A percentile compares a stretch with the other conserved stretches of the same genome.
These are phyloP conservation scores for Lactarius akahatsu DNA, from an alignment of 768 basidiomycete species.

Conservation along the genomic window DNA sequence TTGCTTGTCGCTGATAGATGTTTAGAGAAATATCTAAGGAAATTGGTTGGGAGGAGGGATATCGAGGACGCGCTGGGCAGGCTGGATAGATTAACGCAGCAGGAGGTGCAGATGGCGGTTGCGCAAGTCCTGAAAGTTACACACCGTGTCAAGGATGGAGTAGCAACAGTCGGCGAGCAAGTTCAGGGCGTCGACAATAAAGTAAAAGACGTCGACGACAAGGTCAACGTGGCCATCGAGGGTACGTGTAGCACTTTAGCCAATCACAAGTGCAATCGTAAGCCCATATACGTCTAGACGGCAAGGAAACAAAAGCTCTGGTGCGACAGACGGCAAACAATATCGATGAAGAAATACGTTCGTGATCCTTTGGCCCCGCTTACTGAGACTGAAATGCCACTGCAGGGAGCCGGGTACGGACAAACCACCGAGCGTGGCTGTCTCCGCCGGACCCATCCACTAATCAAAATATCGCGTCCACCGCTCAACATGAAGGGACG, in stretches of 20 bases:
- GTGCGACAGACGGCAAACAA: too few relatives aligned
- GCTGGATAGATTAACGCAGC: too few relatives aligned
- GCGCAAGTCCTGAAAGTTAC: too few relatives aligned
- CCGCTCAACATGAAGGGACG: not conserved
- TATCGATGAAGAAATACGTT: not conserved
- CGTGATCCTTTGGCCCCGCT: not conserved
- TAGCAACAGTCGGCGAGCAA: too few relatives aligned
- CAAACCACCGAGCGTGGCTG: not conserved
- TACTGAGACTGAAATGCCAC: not conserved
- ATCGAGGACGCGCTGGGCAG: too few relatives aligned
- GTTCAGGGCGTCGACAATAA: too few relatives aligned
- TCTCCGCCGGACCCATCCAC: not conserved
- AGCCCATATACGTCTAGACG: not conserved
- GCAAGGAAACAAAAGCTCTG: not conserved
- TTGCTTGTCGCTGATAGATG: too few relatives aligned
- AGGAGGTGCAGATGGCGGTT: too few relatives aligned
- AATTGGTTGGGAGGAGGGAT: too few relatives aligned
- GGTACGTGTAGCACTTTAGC: not conserved
- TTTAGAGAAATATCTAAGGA: too few relatives aligned
- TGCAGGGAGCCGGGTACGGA: not conserved
- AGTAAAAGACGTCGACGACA: not conserved
- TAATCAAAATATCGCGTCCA: not conserved
- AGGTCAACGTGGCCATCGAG: not conserved
- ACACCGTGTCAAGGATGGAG: too few relatives aligned
- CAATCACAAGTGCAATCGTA: not conserved